A percentile compares a stretch with the other conserved stretches of the same genome.
phyloP scores from a whole-genome alignment of 2,329 filamentous ascomycete species.

The Penicillium olsonii region DNA sequence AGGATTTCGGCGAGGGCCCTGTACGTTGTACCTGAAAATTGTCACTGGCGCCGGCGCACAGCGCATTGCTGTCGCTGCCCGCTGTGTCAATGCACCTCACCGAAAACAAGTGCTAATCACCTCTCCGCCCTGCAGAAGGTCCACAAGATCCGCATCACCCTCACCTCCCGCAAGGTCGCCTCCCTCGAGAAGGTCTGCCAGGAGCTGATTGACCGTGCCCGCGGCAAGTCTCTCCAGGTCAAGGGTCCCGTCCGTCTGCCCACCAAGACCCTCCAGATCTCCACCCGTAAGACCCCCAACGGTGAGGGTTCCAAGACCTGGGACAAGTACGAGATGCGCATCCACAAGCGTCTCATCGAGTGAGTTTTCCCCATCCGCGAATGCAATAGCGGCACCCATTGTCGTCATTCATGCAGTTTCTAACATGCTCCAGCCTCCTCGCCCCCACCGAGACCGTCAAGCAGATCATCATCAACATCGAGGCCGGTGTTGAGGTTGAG shows the following conservation, averaged over 20 bases:
- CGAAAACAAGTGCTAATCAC: constrained; percentile 12
- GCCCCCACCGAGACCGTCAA: constrained; percentile 82
- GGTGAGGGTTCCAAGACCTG: constrained; percentile 99
- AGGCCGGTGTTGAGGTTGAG: constrained; percentile 56
- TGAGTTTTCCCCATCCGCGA: constrained; percentile 47
- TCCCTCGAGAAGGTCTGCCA: constrained; percentile 97
- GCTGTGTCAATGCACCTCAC: constrained; percentile 1
- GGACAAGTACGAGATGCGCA: constrained; percentile 98
- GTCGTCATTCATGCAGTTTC: constrained; percentile 1
- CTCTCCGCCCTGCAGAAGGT: constrained; percentile 63
- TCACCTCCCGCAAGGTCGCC: constrained; percentile 91
- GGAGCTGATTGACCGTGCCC: constrained; percentile 97
- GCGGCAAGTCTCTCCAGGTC: constrained; percentile 96
- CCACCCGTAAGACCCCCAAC: constrained; percentile 97
- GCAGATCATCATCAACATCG: constrained; percentile 58
- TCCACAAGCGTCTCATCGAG: constrained; percentile 98
- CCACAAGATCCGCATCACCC: constrained; percentile 98
- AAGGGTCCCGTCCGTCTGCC: constrained; percentile 98
- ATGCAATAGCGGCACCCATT: not conserved
- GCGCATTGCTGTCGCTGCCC: constrained; percentile 12
- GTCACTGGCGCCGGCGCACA: constrained; percentile 12
- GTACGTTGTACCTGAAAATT: constrained; percentile 52
- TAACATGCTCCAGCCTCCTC: constrained; percentile 65
- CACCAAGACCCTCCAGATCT: constrained; percentile 95
- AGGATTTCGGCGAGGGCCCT: constrained; percentile 87